These are phyloP conservation scores for Phycomyces nitens DNA, from an alignment of 192 early-diverging fungal species.

Conservation along the genomic window DNA sequence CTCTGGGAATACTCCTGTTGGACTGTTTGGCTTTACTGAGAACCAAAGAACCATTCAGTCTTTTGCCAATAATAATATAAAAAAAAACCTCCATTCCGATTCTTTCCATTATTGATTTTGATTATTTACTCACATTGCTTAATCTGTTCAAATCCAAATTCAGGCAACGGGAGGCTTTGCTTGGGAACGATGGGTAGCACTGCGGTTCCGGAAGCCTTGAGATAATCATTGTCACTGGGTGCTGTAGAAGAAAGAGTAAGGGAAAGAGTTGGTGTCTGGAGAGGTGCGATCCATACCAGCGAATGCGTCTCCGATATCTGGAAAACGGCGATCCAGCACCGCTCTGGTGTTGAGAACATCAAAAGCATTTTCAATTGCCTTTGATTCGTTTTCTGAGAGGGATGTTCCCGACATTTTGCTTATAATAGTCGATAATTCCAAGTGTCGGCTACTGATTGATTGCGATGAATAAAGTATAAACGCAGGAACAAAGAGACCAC, in stretches of 20 bases:
- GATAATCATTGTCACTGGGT: neutral
- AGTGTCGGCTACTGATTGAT: too few relatives aligned
- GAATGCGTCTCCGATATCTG: conserved; percentile 20
- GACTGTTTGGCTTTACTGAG: conserved; percentile 67
- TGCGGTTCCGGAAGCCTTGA: neutral
- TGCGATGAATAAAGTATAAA: neutral
- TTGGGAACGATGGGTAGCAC: neutral
- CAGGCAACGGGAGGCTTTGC: neutral
- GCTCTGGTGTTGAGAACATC: neutral
- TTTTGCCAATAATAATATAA: conserved; percentile 34
- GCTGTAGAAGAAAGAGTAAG: neutral
- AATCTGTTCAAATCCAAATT: neutral
- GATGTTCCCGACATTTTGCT: neutral
- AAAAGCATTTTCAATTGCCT: neutral
- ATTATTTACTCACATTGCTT: neutral
- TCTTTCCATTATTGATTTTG: neutral
- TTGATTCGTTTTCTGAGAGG: neutral
- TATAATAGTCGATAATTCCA: too few relatives aligned
- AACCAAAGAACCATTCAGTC: too few relatives aligned
- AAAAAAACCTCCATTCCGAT: too few relatives aligned
- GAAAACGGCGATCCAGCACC: conserved; percentile 12
- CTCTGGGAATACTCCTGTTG: conserved; percentile 90
- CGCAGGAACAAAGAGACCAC: neutral
- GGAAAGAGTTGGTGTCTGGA: neutral
- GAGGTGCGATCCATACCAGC: neutral